Evolutionary conservation across 2,329 filamentous ascomycete species (phyloP).

Genomic region (Lachnellula occidentalis): DNA sequence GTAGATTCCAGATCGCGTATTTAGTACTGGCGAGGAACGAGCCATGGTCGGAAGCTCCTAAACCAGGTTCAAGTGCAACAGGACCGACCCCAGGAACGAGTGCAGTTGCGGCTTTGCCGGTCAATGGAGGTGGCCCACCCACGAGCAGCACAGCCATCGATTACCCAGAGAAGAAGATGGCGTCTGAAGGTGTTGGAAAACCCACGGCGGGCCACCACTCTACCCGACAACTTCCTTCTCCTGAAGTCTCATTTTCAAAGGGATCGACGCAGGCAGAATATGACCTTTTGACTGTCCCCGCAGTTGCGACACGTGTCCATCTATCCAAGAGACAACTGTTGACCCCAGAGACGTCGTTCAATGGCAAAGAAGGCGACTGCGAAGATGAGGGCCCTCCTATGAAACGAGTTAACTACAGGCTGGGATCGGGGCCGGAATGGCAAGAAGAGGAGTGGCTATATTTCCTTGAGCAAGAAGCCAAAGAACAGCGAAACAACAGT

Average conservation of each 20-base stretch:
- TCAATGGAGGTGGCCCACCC: background rate
- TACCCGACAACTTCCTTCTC: no score
- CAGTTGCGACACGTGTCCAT: background rate
- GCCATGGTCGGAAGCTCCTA: background rate
- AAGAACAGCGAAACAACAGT: background rate
- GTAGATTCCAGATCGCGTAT: slow-evolving; percentile 15
- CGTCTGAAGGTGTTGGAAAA: no score
- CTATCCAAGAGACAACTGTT: background rate
- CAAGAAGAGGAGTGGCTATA: background rate
- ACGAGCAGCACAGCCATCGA: no score
- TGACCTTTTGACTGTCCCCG: background rate
- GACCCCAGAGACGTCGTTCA: background rate
- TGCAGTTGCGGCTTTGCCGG: background rate
- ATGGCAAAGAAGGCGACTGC: background rate
- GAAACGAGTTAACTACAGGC: background rate
- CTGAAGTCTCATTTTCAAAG: background rate
- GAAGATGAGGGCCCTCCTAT: background rate
- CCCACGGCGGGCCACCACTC: no score
- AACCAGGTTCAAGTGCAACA: background rate
- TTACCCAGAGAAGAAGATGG: no score
- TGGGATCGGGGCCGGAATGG: background rate
- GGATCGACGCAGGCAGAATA: background rate
- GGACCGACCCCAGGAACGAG: background rate
- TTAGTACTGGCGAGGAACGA: slow-evolving; percentile 11
- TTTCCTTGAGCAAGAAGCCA: background rate